These are phyloP conservation scores for Penicillium sp. DNA, from an alignment of 2,329 filamentous ascomycete genomes.

Conservation along the genomic window DNA sequence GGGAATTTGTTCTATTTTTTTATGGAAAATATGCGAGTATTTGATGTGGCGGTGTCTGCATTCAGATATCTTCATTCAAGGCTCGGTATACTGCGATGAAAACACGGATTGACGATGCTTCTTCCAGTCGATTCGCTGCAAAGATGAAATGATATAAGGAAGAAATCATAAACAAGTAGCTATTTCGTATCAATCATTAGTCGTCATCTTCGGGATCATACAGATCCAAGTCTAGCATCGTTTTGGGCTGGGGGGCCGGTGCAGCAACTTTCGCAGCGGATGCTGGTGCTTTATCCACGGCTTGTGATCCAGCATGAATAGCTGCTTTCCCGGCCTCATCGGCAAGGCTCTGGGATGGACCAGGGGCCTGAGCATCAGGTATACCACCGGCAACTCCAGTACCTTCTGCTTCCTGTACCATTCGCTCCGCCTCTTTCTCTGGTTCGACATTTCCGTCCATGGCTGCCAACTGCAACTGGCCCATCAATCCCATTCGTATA, in stretches of 20 bases:
- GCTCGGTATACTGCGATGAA: background rate
- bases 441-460: constrained; percentile 58
- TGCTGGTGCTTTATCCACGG: constrained; percentile 15
- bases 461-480: constrained; percentile 38
- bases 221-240: constrained; percentile 43
- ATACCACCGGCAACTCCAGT: constrained; percentile 46
- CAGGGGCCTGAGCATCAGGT: constrained; percentile 35
- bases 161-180: background rate
- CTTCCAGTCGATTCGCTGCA: background rate
- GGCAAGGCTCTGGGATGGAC: constrained; percentile 31
- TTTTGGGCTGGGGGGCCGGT: constrained; percentile 29
- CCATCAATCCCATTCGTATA: constrained; percentile 45
- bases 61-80: background rate
- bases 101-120: background rate
- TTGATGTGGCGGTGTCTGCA: constrained; percentile 46
- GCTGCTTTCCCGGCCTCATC: constrained; percentile 33
- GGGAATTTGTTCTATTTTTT: constrained; percentile 53
- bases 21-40: constrained; percentile 57
- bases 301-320: constrained; percentile 26
- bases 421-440: constrained; percentile 43
- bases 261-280: background rate
- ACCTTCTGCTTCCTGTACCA: constrained; percentile 55
- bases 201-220: constrained; percentile 47
- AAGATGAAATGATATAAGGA: background rate
- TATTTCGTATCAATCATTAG: constrained; percentile 5